Percentiles rank a stretch among this genome's conserved stretches.
Evolutionary conservation across 192 early-diverging fungal genomes (phyloP).

Genomic region (Gonapodya sp.): DNA sequence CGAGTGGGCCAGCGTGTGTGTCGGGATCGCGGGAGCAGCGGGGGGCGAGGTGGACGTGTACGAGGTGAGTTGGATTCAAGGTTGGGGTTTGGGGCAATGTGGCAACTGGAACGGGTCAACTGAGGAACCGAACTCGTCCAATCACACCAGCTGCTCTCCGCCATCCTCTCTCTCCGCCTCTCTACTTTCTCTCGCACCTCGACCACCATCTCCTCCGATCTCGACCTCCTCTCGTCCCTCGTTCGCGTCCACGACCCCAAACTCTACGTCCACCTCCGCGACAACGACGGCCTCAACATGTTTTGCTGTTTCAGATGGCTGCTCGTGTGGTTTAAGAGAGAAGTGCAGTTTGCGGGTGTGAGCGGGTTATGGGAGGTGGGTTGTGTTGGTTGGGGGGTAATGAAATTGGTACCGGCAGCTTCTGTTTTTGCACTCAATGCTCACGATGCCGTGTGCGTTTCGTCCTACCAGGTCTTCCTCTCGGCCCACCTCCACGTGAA

Average conservation of each 20-base stretch:
- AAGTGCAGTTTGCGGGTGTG: slow-evolving; percentile 80
- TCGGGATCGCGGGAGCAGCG: neutral
- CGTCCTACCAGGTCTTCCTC: neutral
- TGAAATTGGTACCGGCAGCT: too few species aligned
- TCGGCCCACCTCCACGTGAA: neutral
- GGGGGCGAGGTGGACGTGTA: neutral
- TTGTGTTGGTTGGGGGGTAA: neutral
- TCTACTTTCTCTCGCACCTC: neutral
- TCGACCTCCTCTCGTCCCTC: slow-evolving; percentile 82
- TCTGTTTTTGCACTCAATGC: too few species aligned
- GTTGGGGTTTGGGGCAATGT: neutral
- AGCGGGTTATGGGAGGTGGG: slow-evolving; percentile 79
- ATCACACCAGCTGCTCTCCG: neutral
- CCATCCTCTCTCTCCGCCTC: neutral
- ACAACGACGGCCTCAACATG: slow-evolving; percentile 76
- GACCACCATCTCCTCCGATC: slow-evolving; percentile 16
- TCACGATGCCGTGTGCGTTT: slow-evolving; percentile 3
- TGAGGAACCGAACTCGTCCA: neutral
- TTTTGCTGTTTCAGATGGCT: slow-evolving; percentile 99
- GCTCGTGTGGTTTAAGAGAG: slow-evolving; percentile 92
- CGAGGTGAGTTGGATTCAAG: neutral
- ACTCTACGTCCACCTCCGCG: slow-evolving; percentile 72
- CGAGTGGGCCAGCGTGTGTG: neutral
- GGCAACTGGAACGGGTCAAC: neutral
- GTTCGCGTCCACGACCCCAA: slow-evolving; percentile 79